phyloP scores from a whole-genome alignment of 371 early-diverging fungal species.

The Mucor velutinosus region DNA sequence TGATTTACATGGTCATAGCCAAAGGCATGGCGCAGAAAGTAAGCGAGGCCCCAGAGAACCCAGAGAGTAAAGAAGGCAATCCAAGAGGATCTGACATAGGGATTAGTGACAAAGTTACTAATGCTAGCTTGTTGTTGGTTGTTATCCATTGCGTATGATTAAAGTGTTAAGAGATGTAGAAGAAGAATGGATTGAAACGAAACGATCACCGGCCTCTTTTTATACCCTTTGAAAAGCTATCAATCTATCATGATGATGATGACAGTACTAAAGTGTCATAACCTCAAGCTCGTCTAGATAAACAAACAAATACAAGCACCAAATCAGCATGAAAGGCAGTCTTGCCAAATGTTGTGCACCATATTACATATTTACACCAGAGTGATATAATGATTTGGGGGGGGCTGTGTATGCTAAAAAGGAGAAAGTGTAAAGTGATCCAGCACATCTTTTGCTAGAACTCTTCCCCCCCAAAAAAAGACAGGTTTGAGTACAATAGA shows the following conservation, averaged over 20 bases:
- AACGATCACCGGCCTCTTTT: not conserved
- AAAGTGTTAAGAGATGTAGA: not conserved
- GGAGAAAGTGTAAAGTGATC: not conserved
- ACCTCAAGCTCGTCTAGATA: not conserved
- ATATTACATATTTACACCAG: not conserved
- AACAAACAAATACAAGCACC: not conserved
- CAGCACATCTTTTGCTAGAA: not conserved
- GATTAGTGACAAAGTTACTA: conserved; percentile 28
- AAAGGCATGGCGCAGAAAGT: conserved; percentile 41
- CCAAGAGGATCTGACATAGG: conserved; percentile 33
- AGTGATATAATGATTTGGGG: not conserved
- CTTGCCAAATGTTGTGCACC: not conserved
- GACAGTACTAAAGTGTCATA: not conserved
- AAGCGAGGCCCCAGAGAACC: conserved; percentile 40
- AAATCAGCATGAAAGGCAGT: conserved; percentile 1
- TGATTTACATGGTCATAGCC: conserved; percentile 17
- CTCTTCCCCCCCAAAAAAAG: not conserved
- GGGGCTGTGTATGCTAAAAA: not conserved
- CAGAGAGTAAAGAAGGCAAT: conserved; percentile 43
- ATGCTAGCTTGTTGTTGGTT: not conserved
- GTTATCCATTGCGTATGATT: conserved; percentile 8
- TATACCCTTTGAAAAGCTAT: not conserved
- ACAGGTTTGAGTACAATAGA: not conserved
- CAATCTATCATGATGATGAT: not conserved
- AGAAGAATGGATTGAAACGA: not conserved